Base-by-base conservation (phyloP, 768 basidiomycete species). In the Auricularia cornea region DNA sequence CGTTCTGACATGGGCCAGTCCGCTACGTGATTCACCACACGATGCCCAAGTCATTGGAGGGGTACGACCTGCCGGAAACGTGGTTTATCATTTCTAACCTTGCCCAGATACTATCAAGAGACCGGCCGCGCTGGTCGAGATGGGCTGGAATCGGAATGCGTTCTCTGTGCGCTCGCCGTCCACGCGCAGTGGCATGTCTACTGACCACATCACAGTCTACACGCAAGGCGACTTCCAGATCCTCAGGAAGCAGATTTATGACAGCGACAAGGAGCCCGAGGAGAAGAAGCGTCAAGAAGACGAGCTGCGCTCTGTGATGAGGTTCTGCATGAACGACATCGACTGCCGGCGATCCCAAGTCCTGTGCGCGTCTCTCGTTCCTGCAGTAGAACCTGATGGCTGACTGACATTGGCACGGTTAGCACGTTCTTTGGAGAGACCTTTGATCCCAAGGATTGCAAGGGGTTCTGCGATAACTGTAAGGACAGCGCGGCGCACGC, bases 41-140 rank as follows among this genome's bases (percentile, higher is more conserved):
- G 61, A 71, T 97, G 67, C 92, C 96, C 1, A 86, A 86, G 67
- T 86, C 88, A 23, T 73, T 99, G 70, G 92, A 94, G 64, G 91
- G 89, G 83, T 96, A 79, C 63, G 80, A n/a, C n/a, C n/a, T n/a
- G n/a, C n/a, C n/a, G n/a, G n/a, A n/a, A n/a, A n/a, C n/a, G n/a
- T n/a, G 70, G 10, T 35, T 65, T 20, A 56, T 23, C 59, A 31
- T 54, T 38, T 51, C 26, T 60, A 38, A 38, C 8, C 63, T 59
- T 11, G 32, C 52, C 31, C 60, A 91, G 90, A 2, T 91, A 91
- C 70, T 94, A 94, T 69, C 94, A 98, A 77, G 97, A 99, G 76
- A 98, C 96, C 0, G 97, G 97, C 5, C 86, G 97, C 63, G 97
- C 95, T 20, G 97, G 97, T 4, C 84, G 97, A 64, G 97, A 99